Percentiles rank a stretch among this genome's conserved stretches.
These are phyloP conservation scores for Yarrowia phangngaensis DNA, from an alignment of 805 yeast species.

Conservation along the genomic window DNA sequence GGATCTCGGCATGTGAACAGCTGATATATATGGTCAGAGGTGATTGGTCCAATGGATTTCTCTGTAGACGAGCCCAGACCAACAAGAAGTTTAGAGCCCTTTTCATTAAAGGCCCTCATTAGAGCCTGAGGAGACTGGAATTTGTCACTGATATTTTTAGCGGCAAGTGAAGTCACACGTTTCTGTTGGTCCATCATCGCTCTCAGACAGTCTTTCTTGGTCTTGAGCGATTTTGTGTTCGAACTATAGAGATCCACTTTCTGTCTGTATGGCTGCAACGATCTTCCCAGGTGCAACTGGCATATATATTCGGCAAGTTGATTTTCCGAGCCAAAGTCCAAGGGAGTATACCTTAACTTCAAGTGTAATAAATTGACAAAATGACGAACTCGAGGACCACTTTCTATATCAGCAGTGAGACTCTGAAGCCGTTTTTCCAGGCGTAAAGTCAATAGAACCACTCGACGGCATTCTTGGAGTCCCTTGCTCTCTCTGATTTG, in stretches of 20 bases:
- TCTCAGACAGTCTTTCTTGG: constrained; percentile 5
- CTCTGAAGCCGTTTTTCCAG: constrained; percentile 2
- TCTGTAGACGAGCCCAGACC: background rate
- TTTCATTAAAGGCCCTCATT: constrained; percentile 4
- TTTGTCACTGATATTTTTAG: constrained; percentile 12
- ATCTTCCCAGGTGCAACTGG: constrained; percentile 5
- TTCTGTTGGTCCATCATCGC: constrained; percentile 20
- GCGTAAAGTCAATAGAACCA: constrained; percentile 1
- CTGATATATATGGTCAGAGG: constrained; percentile 13
- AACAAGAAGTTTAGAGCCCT: constrained; percentile 10
- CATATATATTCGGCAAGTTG: constrained; percentile 14
- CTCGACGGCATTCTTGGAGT: background rate
- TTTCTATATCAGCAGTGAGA: background rate
- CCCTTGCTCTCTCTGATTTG: background rate
- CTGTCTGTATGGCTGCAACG: constrained; percentile 19
- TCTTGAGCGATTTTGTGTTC: constrained; percentile 10
- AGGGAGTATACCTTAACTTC: background rate
- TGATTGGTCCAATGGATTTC: background rate
- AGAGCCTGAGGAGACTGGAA: constrained; percentile 1
- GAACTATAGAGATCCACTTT: constrained; percentile 8
- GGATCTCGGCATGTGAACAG: constrained; percentile 14
- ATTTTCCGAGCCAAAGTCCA: constrained; percentile 11
- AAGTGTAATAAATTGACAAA: constrained; percentile 1
- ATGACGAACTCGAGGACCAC: background rate
- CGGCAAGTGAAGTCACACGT: constrained; percentile 5